Evolutionary conservation across 2,329 filamentous ascomycete species (phyloP), one percentile per base, ranked within the genome.

Genomic region (Hypoxylon sp.): DNA sequence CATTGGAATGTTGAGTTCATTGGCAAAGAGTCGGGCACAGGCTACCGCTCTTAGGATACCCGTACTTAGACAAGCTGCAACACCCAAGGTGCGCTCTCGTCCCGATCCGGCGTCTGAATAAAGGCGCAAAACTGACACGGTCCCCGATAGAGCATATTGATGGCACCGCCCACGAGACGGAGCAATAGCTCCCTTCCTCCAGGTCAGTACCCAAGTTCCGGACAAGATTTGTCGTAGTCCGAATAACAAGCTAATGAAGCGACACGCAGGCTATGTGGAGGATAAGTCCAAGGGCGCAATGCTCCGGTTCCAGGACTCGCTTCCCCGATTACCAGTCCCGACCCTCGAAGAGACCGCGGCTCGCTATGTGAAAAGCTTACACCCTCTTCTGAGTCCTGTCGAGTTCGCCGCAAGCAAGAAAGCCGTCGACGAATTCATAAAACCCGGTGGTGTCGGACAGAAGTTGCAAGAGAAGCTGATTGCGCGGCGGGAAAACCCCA

Each of bases 391-490:
- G 65, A 89, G 87, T 42, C 79, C 85, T 36, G 78, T 81, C 72
- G 92, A 96, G 79, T 89, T 89, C 72, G 88, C 90, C 73, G 81
- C 83, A 63, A 94, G 91, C 76, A 91, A 92, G 78, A 91, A 91
- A 76, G 94, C 93, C 30, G 93, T 99, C 33, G 85, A 92, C 66
- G 93, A 94, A 5, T 98, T 99, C 80, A 83, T 97, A 71, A 89
- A 90, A 71, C 93, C 95, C n/a, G 93, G 93, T 61, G 93, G 93
- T 38, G 84, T 90, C 53, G 96, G 95, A 66, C 86, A 90, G 78
- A 88, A 88, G 74, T 89, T 99, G 44, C 96, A 99, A 82, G 91
- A 97, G 77, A 92, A 95, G 79, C 85, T 99, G 70, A 74, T 95
- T 53, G 93, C 91, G 62, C 88, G 89, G 68, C 87, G 92, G 67